Percentiles rank a stretch among this genome's conserved stretches.
These are phyloP conservation scores for Penicillium egyptiacum DNA, from an alignment of 495 filamentous ascomycete species.

Conservation along the genomic window DNA sequence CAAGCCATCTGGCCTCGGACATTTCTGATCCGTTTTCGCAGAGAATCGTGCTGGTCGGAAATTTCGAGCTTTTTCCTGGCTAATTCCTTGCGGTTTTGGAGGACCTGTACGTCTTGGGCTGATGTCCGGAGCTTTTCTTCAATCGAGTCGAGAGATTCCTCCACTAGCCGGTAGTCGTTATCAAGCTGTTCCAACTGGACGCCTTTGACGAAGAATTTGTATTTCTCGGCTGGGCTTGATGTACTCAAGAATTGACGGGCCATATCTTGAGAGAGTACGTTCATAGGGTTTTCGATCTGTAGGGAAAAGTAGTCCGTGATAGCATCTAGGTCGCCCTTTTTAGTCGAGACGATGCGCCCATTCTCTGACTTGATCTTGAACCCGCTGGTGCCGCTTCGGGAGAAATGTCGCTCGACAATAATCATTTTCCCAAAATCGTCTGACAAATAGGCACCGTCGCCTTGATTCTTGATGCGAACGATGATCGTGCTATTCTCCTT, in stretches of 20 bases:
- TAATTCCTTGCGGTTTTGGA: constrained; percentile 47
- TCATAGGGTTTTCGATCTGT: constrained; percentile 97
- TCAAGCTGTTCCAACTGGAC: constrained; percentile 92
- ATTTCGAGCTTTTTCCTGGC: constrained; percentile 54
- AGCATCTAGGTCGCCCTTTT: constrained; percentile 85
- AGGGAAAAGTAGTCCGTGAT: constrained; percentile 90
- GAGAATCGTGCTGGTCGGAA: constrained; percentile 55
- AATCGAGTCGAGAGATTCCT: constrained; percentile 67
- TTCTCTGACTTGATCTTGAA: constrained; percentile 82
- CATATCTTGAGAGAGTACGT: constrained; percentile 94
- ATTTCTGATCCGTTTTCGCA: constrained; percentile 52
- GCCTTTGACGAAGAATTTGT: constrained; percentile 94
- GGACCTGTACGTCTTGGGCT: constrained; percentile 47
- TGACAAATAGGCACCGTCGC: constrained; percentile 75
- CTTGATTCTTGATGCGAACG: constrained; percentile 87
- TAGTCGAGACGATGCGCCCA: constrained; percentile 73
- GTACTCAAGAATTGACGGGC: constrained; percentile 90
- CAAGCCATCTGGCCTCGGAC: constrained; percentile 65
- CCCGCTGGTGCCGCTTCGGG: constrained; percentile 68
- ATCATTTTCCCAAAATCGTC: constrained; percentile 86
- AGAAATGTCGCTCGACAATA: constrained; percentile 86
- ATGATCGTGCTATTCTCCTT: constrained; percentile 63
- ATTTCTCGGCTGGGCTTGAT: constrained; percentile 80
- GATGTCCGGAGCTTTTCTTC: constrained; percentile 55
- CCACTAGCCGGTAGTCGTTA: constrained; percentile 82